Evolutionary conservation across 331 rosid species (phyloP), one percentile per base, ranked within the genome.

Genomic region (Acacia concinna): DNA sequence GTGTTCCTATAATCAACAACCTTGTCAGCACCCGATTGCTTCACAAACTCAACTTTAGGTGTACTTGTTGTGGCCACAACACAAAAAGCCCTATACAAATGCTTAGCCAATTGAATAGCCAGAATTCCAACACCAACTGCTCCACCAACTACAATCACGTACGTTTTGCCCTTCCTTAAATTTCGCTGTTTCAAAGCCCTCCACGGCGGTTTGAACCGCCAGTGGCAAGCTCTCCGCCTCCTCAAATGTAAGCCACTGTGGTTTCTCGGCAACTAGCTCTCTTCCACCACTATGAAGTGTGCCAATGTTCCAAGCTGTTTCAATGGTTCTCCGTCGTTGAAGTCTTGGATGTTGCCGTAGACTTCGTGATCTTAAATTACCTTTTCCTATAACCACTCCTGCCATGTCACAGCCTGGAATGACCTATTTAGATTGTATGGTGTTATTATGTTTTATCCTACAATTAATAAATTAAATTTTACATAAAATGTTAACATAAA

Each of bases 381-480:
- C 87, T 71, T 78, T 81, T 81, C 64, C 84, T 15, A 75, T 49
- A 68, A 86, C 81, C 0, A 81, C 64, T 8, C 90, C 85, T 4
- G 90, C 89, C 87, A 86, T 83, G 78, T 86, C 89, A 32, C 89
- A 86, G 25, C 87, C 90, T 23, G 90, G 90, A 25, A 86, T 81
- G 11, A 66, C 85, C 90, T 86, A 82, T 77, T 2, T 41, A 41
- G 2, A 41, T 41, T 2, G 47, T 0, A 43, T 43, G 15, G 47
- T 43, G 3, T 41, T 41, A 12, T 43, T 12, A 43, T 15, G 17
- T 17, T 46, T 17, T 15, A 46, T 8, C 52, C n/a, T 14, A 2
- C 20, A 46, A 14, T 17, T 4, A 46, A n/a, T n/a, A n/a, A n/a
- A n/a, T n/a, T n/a, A 46, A 17, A 3, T 4, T 3, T 13, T 2